These are phyloP conservation scores for Cicer arietinum DNA, from an alignment of 306 rosid genomes.

Conservation along the genomic window DNA sequence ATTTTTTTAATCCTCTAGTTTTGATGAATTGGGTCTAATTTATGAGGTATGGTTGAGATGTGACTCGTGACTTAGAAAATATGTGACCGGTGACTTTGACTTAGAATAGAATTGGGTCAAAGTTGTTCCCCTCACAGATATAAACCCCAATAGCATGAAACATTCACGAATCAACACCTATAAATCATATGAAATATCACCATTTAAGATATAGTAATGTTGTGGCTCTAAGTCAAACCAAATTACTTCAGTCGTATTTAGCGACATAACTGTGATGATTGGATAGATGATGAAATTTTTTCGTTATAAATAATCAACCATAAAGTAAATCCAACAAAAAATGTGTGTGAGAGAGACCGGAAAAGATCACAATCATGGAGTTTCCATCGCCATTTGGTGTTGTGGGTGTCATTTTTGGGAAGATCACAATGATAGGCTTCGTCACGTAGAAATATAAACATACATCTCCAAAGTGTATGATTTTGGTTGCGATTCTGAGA, in stretches of 20 bases:
- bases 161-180: too few species aligned
- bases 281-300: neutral
- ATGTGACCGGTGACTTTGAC: too few species aligned
- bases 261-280: neutral
- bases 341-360: slow-evolving; percentile 48
- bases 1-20: too few species aligned
- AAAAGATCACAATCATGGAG: slow-evolving; percentile 81
- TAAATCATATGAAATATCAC: too few species aligned
- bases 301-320: slow-evolving; percentile 17
- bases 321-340: slow-evolving; percentile 8
- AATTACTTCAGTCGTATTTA: neutral
- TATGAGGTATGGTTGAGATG: too few species aligned
- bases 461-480: too few species aligned
- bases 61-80: too few species aligned
- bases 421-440: slow-evolving; percentile 83
- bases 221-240: neutral
- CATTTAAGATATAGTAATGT: neutral
- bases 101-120: too few species aligned
- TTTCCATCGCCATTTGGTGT: slow-evolving; percentile 88
- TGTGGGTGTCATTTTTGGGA: slow-evolving; percentile 60
- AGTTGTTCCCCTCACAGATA: too few species aligned
- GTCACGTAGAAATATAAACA: slow-evolving; percentile 35
- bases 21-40: too few species aligned
- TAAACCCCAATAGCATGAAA: too few species aligned
- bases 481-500: too few species aligned